These are phyloP conservation scores for Puccinia coronata DNA, from an alignment of 1,284 basidiomycete genomes.

Conservation along the genomic window DNA sequence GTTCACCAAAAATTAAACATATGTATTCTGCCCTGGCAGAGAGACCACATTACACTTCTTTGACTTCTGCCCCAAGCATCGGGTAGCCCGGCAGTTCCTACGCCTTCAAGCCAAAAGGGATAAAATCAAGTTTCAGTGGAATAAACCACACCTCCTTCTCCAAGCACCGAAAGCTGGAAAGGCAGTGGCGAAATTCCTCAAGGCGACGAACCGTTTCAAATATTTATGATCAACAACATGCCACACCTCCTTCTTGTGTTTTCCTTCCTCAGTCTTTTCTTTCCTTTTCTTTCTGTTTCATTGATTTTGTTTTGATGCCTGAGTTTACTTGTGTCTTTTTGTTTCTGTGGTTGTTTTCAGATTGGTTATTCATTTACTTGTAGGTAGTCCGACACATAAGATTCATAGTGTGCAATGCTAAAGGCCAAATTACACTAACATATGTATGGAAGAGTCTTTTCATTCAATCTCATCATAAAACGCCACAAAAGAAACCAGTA, in stretches of 20 bases:
- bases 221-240: not conserved
- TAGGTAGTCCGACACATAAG: not conserved
- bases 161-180: not conserved
- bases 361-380: not conserved
- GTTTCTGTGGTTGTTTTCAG: not conserved
- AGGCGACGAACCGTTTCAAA: not conserved
- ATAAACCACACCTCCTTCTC: not conserved
- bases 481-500: too few relatives aligned
- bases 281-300: conserved; percentile 1
- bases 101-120: not conserved
- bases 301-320: not conserved
- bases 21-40: not conserved
- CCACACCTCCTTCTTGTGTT: not conserved
- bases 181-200: not conserved
- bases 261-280: too few relatives aligned
- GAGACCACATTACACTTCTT: not conserved
- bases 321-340: conserved; percentile 10
- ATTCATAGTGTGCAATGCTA: conserved; percentile 20
- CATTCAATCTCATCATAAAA: too few relatives aligned
- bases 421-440: not conserved
- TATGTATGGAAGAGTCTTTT: too few relatives aligned
- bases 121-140: not conserved
- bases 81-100: not conserved
- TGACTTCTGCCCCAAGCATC: not conserved
- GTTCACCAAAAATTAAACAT: too few relatives aligned